These are phyloP conservation scores for Eragrostis curvula DNA, from an alignment of 176 grass and related monocot species.

Conservation along the genomic window DNA sequence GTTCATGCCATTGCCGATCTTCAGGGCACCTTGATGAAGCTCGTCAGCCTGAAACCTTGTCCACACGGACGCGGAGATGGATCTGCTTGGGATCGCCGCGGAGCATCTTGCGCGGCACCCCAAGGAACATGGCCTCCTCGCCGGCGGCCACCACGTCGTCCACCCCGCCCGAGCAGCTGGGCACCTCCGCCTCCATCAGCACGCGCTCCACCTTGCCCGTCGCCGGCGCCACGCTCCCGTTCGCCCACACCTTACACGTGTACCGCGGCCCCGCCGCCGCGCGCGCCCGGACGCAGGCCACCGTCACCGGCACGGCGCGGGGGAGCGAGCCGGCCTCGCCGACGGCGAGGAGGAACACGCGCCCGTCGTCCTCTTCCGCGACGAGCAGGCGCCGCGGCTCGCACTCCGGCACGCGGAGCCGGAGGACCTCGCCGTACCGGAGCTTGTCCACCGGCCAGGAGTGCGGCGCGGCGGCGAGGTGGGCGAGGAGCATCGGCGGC, in stretches of 20 bases:
- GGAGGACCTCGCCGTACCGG: background rate
- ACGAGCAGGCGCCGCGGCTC: background rate
- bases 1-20: no score
- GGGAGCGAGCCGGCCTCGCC: background rate
- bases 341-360: no score
- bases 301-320: background rate
- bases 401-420: slow-evolving; percentile 1
- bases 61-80: background rate
- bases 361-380: background rate
- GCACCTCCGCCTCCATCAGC: slow-evolving; percentile 5
- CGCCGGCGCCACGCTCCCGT: background rate
- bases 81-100: background rate
- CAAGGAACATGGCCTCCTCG: background rate
- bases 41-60: background rate
- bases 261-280: background rate
- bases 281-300: slow-evolving; percentile 7
- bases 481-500: background rate
- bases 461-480: slow-evolving; percentile 20
- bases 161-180: background rate
- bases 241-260: slow-evolving; percentile 24
- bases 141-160: background rate
- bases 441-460: background rate
- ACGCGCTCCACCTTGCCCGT: slow-evolving; percentile 8
- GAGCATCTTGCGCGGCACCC: slow-evolving; percentile 2
- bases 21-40: no score